These are phyloP conservation scores for Vitis hybrid DNA, from an alignment of 177 flowering plant genomes.

Conservation along the genomic window DNA sequence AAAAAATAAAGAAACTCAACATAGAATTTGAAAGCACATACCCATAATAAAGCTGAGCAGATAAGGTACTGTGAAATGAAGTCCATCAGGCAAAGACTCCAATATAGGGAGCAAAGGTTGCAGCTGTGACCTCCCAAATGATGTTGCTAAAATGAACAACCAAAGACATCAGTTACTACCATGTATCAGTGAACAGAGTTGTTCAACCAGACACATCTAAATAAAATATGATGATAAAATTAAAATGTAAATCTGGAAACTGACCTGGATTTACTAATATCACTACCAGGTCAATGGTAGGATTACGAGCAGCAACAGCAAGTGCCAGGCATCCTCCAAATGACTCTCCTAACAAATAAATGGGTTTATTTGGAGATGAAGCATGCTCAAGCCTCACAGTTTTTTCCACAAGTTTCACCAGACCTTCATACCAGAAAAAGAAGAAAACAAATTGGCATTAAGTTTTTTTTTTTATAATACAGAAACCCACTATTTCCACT, in stretches of 20 bases:
- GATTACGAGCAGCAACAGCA: constrained; percentile 93
- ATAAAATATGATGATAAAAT: neutral
- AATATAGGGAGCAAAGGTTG: constrained; percentile 72
- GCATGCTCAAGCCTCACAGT: constrained; percentile 63
- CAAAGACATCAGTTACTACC: constrained; percentile 17
- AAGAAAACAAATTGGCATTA: neutral
- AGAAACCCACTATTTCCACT: too few relatives aligned
- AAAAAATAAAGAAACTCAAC: neutral
- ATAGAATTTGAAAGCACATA: constrained; percentile 18
- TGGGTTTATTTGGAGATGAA: constrained; percentile 64
- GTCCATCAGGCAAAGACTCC: constrained; percentile 67
- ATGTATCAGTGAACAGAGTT: constrained; percentile 1
- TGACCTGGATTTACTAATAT: constrained; percentile 86
- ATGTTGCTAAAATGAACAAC: constrained; percentile 59
- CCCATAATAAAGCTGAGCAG: constrained; percentile 81
- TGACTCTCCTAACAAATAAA: constrained; percentile 91
- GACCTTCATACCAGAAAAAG: constrained; percentile 34
- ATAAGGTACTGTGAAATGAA: constrained; percentile 71
- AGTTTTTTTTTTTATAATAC: neutral
- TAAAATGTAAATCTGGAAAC: constrained; percentile 9
- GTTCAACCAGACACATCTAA: neutral
- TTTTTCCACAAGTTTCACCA: constrained; percentile 65
- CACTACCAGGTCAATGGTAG: constrained; percentile 69
- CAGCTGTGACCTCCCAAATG: constrained; percentile 79
- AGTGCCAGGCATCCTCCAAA: constrained; percentile 95